A percentile compares a stretch with the other conserved stretches of the same genome.
Evolutionary conservation across 768 basidiomycete species (phyloP).

Genomic region (Boletus reticulatus): DNA sequence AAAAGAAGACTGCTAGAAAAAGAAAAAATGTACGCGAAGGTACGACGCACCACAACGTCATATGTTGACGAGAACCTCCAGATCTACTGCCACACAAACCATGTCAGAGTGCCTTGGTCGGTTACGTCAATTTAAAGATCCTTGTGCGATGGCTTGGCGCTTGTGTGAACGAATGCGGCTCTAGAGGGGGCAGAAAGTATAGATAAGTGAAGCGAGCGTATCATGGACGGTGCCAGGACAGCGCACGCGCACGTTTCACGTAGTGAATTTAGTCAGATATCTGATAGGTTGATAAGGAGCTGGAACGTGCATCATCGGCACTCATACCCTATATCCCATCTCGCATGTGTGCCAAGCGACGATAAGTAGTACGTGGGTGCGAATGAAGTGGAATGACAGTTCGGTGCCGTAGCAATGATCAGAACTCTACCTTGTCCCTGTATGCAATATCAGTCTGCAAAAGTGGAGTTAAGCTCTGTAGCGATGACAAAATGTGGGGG

Average conservation of each 20-base stretch:
- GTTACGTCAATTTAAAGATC: no score
- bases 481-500: no score
- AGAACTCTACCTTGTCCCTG: not conserved
- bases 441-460: not conserved
- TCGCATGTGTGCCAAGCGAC: constrained; percentile 2
- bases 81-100: no score
- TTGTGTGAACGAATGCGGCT: not conserved
- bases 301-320: not conserved
- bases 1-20: no score
- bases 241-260: not conserved
- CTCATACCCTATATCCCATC: not conserved
- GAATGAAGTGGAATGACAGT: not conserved
- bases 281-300: not conserved
- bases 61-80: not conserved
- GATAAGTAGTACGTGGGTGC: not conserved
- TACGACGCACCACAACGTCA: not conserved
- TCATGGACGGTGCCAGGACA: not conserved
- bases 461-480: no score
- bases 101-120: no score
- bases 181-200: not conserved
- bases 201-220: not conserved
- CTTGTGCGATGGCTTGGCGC: no score
- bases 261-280: no score
- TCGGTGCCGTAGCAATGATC: not conserved
- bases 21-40: no score